Conservation (phyloP, 2,329 filamentous ascomycete species). For the Leptosphaerulina australis region DNA sequence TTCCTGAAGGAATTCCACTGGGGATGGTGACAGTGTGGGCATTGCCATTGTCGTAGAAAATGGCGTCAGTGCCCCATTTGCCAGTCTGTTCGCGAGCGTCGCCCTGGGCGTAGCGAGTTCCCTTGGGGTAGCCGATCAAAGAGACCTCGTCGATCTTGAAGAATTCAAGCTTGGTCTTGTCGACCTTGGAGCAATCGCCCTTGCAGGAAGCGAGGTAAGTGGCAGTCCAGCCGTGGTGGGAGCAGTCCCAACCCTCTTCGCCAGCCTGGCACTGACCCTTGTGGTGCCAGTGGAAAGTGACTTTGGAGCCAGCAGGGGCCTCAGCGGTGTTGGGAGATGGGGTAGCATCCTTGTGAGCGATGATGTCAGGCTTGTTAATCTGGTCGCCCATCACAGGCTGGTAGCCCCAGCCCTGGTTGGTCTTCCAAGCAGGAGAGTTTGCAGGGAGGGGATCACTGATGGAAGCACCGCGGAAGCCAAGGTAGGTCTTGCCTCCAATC, state of each 20-base stretch:
- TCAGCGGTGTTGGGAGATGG: conserved; percentile 39
- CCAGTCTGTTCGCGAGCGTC: conserved; percentile 30
- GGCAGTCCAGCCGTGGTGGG: conserved; percentile 43
- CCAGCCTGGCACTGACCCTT: conserved; percentile 30
- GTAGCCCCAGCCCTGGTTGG: conserved; percentile 42
- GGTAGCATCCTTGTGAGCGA: conserved; percentile 39
- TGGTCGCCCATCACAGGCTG: conserved; percentile 37
- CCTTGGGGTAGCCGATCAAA: conserved; percentile 36
- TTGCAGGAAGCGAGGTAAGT: conserved; percentile 42
- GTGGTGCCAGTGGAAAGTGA: conserved; percentile 44
- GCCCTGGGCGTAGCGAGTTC: conserved; percentile 34
- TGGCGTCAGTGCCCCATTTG: conserved; percentile 43
- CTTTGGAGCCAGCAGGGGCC: conserved; percentile 36
- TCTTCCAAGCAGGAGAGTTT: conserved; percentile 43
- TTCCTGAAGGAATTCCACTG: conserved; percentile 39
- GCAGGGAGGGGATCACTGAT: conserved; percentile 33
- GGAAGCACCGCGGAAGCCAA: conserved; percentile 34
- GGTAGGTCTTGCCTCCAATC: conserved; percentile 37
- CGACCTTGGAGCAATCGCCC: conserved; percentile 43
- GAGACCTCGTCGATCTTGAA: conserved; percentile 45
- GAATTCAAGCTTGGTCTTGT: conserved; percentile 40
- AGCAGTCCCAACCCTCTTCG: conserved; percentile 44
- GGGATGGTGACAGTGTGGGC: conserved; percentile 42
- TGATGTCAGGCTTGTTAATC: conserved; percentile 38
- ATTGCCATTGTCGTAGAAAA: conserved; percentile 45